Conservation (phyloP, 2,329 filamentous ascomycete species). For the Venturia nashicola region DNA sequence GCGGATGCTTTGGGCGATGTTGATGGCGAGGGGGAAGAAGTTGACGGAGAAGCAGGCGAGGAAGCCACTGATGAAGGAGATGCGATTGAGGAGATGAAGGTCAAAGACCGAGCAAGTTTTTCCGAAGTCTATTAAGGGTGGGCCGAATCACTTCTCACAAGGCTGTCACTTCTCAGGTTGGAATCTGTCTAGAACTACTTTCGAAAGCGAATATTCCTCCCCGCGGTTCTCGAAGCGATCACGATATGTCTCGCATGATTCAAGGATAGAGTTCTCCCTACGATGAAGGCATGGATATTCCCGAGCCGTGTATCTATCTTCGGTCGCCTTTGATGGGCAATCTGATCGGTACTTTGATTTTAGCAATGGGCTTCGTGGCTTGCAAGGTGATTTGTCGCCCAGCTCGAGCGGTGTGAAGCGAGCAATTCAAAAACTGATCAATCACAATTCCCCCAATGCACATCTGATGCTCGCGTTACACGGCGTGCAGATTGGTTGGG, state of each 20-base stretch:
- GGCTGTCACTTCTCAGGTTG: neutral
- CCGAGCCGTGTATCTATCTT: neutral
- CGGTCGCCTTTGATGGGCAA: neutral
- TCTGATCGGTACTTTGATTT: neutral
- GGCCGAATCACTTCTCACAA: neutral
- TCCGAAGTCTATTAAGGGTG: conserved; percentile 7
- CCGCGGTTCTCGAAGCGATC: neutral
- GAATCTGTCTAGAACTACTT: neutral
- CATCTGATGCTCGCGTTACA: neutral
- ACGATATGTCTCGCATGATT: neutral
- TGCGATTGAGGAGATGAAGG: conserved; percentile 32
- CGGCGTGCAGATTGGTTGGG: neutral
- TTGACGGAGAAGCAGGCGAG: neutral
- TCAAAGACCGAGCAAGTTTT: conserved; percentile 8
- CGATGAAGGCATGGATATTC: neutral
- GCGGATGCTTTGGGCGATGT: conserved; percentile 36
- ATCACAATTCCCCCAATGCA: neutral
- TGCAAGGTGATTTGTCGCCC: neutral
- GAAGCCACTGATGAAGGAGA: conserved; percentile 16
- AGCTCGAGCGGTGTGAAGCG: conserved; percentile 1
- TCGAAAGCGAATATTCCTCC: neutral
- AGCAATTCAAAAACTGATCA: neutral
- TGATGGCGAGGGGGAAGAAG: conserved; percentile 9
- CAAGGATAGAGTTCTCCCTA: neutral
- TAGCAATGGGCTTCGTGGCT: neutral